phyloP scores from a whole-genome alignment of 768 basidiomycete genomes.

The Thelephora ganbajun region DNA sequence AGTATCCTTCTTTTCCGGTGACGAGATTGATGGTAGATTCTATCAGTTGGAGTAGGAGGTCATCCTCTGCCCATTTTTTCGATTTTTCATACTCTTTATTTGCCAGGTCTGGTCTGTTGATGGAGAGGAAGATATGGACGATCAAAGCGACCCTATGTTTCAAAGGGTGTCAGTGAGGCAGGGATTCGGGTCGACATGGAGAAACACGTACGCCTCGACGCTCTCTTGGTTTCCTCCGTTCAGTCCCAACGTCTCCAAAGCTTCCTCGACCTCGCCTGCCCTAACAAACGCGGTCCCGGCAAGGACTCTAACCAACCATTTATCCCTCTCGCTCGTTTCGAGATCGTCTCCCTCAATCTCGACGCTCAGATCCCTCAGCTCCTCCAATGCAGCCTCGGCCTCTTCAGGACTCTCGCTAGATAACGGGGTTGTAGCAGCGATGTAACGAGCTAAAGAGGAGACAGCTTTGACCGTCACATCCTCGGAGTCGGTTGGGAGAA shows the following conservation, averaged over 20 bases:
- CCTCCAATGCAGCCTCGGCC: conserved; percentile 47
- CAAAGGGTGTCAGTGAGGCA: not conserved
- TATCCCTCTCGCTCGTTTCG: conserved; percentile 54
- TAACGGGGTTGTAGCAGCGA: conserved; percentile 23
- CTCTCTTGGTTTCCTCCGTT: conserved; percentile 53
- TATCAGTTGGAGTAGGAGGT: conserved; percentile 77
- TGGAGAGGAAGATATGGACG: conserved; percentile 83
- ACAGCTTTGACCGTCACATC: conserved; percentile 61
- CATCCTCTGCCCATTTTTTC: conserved; percentile 80
- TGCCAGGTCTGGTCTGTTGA: conserved; percentile 76
- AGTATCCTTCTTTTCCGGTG: conserved; percentile 59
- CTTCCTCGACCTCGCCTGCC: conserved; percentile 84
- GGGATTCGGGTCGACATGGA: not conserved
- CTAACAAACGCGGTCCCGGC: conserved; percentile 80
- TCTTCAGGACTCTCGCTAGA: conserved; percentile 13
- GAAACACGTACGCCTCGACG: conserved; percentile 67
- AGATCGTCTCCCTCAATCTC: conserved; percentile 76
- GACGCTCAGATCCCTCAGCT: conserved; percentile 72
- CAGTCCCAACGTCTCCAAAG: conserved; percentile 67
- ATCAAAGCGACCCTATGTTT: conserved; percentile 60
- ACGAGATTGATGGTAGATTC: conserved; percentile 72
- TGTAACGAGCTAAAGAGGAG: conserved; percentile 58
- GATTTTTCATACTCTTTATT: conserved; percentile 75
- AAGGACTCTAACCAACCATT: conserved; percentile 59
- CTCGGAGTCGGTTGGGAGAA: conserved; percentile 45